Evolutionary conservation across 331 rosid species (phyloP).

Genomic region (Malus hybrid): DNA sequence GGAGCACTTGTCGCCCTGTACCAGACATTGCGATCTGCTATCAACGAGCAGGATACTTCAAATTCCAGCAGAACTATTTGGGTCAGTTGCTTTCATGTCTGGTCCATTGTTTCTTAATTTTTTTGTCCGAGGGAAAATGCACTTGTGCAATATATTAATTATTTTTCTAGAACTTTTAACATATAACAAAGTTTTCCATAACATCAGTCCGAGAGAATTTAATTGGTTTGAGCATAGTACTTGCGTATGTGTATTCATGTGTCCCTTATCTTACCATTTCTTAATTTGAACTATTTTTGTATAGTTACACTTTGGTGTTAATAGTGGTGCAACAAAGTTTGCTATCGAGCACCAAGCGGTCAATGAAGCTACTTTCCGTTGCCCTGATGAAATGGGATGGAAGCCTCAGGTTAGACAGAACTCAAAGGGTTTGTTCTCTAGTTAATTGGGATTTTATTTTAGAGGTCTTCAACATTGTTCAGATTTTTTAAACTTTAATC

Average conservation of each 20-base stretch:
- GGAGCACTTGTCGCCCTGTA: conserved; percentile 52
- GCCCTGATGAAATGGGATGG: conserved; percentile 98
- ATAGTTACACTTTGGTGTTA: conserved; percentile 92
- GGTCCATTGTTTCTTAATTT: neutral
- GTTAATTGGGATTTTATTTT: conserved; percentile 1
- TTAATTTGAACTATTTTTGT: conserved; percentile 1
- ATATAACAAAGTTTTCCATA: neutral
- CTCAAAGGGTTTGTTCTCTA: neutral
- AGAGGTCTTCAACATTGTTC: conserved; percentile 13
- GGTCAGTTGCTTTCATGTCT: conserved; percentile 45
- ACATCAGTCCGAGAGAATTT: neutral
- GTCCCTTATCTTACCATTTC: neutral
- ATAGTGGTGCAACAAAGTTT: conserved; percentile 87
- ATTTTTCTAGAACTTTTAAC: neutral
- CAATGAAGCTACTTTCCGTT: conserved; percentile 90
- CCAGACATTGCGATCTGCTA: conserved; percentile 61
- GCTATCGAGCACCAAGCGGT: conserved; percentile 91
- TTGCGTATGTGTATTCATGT: neutral
- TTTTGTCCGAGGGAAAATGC: neutral
- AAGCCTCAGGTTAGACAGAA: conserved; percentile 68
- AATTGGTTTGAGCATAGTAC: neutral
- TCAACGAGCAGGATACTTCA: conserved; percentile 39
- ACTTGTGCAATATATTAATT: neutral
- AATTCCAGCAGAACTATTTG: conserved; percentile 54
- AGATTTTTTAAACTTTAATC: conserved; percentile 7